These are phyloP conservation scores for Lagerstroemia fauriei DNA, from an alignment of 441 rosid species.

Conservation along the genomic window DNA sequence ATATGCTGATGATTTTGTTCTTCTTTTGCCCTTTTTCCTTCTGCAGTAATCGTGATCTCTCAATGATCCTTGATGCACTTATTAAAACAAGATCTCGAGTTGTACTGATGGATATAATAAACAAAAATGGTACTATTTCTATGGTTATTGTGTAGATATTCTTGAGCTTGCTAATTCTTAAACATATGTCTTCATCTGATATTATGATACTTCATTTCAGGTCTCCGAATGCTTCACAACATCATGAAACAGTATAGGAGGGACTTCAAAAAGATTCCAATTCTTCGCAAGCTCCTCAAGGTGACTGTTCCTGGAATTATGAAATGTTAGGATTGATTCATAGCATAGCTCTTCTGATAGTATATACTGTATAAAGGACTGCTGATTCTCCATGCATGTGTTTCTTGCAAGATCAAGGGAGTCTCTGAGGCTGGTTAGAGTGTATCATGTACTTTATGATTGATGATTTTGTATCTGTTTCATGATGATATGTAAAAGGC, in stretches of 20 bases:
- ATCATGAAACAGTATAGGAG: constrained; percentile 83
- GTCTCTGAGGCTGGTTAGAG: no score
- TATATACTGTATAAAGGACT: not conserved
- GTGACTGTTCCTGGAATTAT: constrained; percentile 38
- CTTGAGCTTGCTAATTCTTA: not conserved
- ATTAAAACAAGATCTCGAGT: constrained; percentile 82
- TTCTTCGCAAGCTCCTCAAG: constrained; percentile 96
- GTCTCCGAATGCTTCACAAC: constrained; percentile 94
- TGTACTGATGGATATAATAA: constrained; percentile 76
- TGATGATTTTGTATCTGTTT: not conserved
- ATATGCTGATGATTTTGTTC: not conserved
- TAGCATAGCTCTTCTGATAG: not conserved
- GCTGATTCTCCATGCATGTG: not conserved
- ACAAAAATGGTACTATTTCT: constrained; percentile 72
- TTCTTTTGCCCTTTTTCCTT: constrained; percentile 33
- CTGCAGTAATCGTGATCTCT: constrained; percentile 94
- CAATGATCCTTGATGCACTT: constrained; percentile 97
- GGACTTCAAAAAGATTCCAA: constrained; percentile 92
- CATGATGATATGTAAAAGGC: not conserved
- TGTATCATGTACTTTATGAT: no score
- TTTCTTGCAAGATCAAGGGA: not conserved
- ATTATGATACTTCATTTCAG: constrained; percentile 43
- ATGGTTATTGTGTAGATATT: not conserved
- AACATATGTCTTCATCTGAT: no score
- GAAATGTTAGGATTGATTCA: not conserved